These are phyloP conservation scores for Solanum peruvianum DNA, from an alignment of 257 asterid species.

Conservation along the genomic window DNA sequence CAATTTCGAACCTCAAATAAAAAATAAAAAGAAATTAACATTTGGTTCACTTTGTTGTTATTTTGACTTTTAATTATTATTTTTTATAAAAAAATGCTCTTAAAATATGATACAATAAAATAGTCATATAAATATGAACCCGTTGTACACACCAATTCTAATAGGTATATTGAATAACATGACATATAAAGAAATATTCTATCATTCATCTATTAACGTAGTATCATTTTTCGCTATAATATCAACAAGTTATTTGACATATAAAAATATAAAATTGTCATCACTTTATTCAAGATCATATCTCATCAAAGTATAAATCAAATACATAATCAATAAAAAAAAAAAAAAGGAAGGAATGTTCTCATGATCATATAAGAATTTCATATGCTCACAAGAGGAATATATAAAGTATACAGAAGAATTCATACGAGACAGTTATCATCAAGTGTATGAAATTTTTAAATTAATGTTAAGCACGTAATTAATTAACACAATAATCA, in stretches of 20 bases:
- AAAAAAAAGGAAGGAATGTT: no score
- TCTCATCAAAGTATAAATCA: no score
- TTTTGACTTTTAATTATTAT: no score
- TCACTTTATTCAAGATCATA: neutral
- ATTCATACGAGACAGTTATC: neutral
- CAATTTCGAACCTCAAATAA: fast-evolving
- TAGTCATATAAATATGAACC: no score
- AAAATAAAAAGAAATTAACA: no score
- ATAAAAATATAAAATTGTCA: neutral
- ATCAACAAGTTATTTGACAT: neutral
- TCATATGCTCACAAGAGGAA: neutral
- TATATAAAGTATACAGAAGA: neutral
- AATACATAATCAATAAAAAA: neutral
- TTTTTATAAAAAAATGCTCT: no score
- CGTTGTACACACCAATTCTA: neutral
- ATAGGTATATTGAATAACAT: no score
- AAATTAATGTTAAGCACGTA: neutral
- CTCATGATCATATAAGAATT: neutral
- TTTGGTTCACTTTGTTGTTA: neutral
- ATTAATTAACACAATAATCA: neutral
- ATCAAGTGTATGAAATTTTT: neutral
- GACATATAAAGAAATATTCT: no score
- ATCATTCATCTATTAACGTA: no score
- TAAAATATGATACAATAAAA: no score
- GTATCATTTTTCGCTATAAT: no score